phyloP scores from a whole-genome alignment of 1,284 basidiomycete species.

The Paramarasmius palmivorus region DNA sequence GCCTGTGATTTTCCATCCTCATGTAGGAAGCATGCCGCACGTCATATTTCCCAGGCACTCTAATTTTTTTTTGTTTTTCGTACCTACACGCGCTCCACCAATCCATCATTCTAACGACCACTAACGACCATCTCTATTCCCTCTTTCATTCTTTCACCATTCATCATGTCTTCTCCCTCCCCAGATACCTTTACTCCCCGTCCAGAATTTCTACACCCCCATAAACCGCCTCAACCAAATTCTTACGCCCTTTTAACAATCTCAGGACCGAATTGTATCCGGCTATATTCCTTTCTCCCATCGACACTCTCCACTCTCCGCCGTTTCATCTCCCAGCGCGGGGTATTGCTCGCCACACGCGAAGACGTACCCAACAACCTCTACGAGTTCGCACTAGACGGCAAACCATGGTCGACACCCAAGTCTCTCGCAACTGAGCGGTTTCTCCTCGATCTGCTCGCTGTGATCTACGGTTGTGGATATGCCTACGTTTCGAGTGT shows the following conservation, averaged over 20 bases:
- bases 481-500: slow-evolving; percentile 66
- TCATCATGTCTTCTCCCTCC: slow-evolving; percentile 21
- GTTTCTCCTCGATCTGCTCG: slow-evolving; percentile 65
- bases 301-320: slow-evolving; percentile 52
- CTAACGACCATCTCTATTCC: slow-evolving; percentile 10
- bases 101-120: slow-evolving; percentile 7
- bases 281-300: slow-evolving; percentile 67
- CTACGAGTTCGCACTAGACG: slow-evolving; percentile 64
- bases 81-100: slow-evolving; percentile 7
- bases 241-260: slow-evolving; percentile 69
- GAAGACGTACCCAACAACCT: slow-evolving; percentile 61
- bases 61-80: not conserved
- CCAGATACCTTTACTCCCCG: slow-evolving; percentile 58
- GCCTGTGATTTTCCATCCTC: too few relatives aligned
- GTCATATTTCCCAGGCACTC: slow-evolving; percentile 5
- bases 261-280: slow-evolving; percentile 58
- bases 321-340: slow-evolving; percentile 50
- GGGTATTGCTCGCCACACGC: slow-evolving; percentile 45
- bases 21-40: not conserved
- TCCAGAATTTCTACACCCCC: slow-evolving; percentile 68
- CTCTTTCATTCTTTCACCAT: slow-evolving; percentile 1
- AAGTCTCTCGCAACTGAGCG: slow-evolving; percentile 67
- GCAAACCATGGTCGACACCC: slow-evolving; percentile 70
- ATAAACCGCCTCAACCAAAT: slow-evolving; percentile 43
- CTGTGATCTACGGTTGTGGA: slow-evolving; percentile 61